A percentile compares a stretch with the other conserved stretches of the same genome.
Conservation (phyloP, 345 rosid species). For the Salix suchowensis region DNA sequence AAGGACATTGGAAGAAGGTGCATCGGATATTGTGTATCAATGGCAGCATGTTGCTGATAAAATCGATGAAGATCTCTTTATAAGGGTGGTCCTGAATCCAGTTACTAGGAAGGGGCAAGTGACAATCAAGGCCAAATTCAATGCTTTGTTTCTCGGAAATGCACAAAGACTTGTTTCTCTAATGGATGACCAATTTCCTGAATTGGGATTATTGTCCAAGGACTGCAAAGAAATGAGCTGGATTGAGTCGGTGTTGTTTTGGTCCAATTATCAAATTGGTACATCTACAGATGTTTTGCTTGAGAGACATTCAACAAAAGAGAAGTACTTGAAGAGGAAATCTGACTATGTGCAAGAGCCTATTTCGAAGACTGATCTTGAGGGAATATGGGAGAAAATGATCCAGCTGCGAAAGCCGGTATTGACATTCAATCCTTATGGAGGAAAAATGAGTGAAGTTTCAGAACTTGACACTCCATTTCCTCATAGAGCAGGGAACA, state of each 20-base stretch:
- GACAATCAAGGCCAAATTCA: neutral
- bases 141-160: slow-evolving; percentile 4
- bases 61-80: slow-evolving; percentile 2
- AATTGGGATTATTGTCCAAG: neutral
- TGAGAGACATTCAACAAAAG: neutral
- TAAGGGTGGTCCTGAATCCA: neutral
- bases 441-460: slow-evolving; percentile 49
- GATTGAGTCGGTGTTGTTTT: slow-evolving; percentile 21
- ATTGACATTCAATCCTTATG: slow-evolving; percentile 47
- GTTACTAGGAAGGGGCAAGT: neutral
- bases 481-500: slow-evolving; percentile 54
- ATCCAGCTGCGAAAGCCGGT: slow-evolving; percentile 5
- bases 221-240: slow-evolving; percentile 9
- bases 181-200: neutral
- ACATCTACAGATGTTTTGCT: slow-evolving; percentile 17
- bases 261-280: slow-evolving; percentile 15
- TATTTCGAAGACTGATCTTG: slow-evolving; percentile 30
- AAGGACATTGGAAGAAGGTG: slow-evolving; percentile 7
- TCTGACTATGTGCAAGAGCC: slow-evolving; percentile 58
- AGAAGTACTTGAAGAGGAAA: slow-evolving; percentile 17
- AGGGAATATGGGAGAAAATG: slow-evolving; percentile 30
- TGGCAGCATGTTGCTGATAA: slow-evolving; percentile 7
- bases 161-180: neutral
- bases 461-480: slow-evolving; percentile 37
- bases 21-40: slow-evolving; percentile 7